Base-by-base conservation (phyloP, 495 filamentous ascomycete species). In the Penicillium coprophilum region DNA sequence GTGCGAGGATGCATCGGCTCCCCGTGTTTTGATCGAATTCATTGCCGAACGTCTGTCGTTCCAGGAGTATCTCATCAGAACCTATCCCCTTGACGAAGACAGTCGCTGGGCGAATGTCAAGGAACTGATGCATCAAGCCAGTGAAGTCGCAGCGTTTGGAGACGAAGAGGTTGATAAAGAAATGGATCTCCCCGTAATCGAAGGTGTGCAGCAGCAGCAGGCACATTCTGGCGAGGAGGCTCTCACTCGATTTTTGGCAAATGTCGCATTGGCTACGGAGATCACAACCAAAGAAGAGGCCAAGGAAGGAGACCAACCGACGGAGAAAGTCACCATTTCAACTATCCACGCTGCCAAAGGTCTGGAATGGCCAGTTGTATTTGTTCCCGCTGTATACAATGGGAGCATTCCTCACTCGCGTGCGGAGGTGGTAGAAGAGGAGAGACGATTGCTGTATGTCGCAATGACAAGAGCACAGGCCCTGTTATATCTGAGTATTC, bases 261-360 rank as follows among this genome's bases (percentile, higher is more conserved):
- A 97, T 68, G 85, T 97, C 5, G 85, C 92, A 1, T 73, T 99
- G 23, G 88, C 91, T 2, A 86, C 88, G 0, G 92, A 96, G 62
- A 79, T 87, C 0, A 82, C 82, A 47, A 73, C 72, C 7, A 77
- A 78, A 17, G 81, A 85, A 10, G 82, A 84, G 2, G 79, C 78
- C 2, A 78, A 82, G 19, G 76, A 83, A n/a, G 68, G 60, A 1
- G 66, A 73, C 15, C 55, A 70, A 40, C 53, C 61, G 4, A 76
- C 80, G 20, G 81, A 85, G 12, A 84, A 88, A 63, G 85, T 97
- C 13, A 97, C 92, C 2, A 90, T 99, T 15, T 96, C 91, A 12
- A 99, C 95, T 0, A 97, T 99, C 23, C 95, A 99, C 66, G 91
- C 93, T 0, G 92, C 95, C 1, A 99, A 99, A 68, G 93, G 95